A percentile compares a stretch with the other conserved stretches of the same genome.
Conservation (phyloP, 2,329 filamentous ascomycete genomes). For the Zarea fungicola region DNA sequence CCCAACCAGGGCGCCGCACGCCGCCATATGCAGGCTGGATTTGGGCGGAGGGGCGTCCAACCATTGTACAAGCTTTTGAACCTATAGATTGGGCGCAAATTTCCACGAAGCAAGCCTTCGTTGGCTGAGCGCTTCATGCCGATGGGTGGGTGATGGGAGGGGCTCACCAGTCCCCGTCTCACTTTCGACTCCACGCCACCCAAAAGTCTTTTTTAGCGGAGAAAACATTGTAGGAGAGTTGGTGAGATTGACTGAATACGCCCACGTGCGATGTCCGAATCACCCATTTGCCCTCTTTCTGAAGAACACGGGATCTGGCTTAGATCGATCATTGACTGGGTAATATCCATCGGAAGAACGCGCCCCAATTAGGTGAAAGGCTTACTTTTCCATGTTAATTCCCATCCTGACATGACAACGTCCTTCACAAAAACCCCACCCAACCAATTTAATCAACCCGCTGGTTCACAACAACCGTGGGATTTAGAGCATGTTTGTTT, state of each 20-base stretch:
- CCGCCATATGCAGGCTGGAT: slow-evolving; percentile 6
- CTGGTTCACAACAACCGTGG: too few relatives aligned
- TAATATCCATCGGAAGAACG: too few relatives aligned
- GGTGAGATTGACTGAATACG: not conserved
- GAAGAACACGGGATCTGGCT: slow-evolving; percentile 1
- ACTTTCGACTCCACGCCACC: not conserved
- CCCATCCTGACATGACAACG: not conserved
- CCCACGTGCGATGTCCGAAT: slow-evolving; percentile 1
- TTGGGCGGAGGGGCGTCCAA: too few relatives aligned
- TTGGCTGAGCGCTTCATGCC: not conserved
- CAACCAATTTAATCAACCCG: too few relatives aligned
- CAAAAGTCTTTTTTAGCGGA: not conserved
- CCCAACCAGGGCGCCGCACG: slow-evolving; percentile 11
- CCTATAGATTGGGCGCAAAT: not conserved
- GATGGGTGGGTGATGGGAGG: not conserved
- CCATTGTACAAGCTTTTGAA: too few relatives aligned
- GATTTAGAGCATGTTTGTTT: too few relatives aligned
- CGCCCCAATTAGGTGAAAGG: not conserved
- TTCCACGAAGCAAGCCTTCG: not conserved
- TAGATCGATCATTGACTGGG: slow-evolving; percentile 4
- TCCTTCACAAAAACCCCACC: not conserved
- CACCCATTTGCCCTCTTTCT: not conserved
- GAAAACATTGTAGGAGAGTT: not conserved
- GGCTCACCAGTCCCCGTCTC: too few relatives aligned
- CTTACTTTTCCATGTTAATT: not conserved